phyloP scores from a whole-genome alignment of 768 basidiomycete genomes.

The Suillus lakei region DNA sequence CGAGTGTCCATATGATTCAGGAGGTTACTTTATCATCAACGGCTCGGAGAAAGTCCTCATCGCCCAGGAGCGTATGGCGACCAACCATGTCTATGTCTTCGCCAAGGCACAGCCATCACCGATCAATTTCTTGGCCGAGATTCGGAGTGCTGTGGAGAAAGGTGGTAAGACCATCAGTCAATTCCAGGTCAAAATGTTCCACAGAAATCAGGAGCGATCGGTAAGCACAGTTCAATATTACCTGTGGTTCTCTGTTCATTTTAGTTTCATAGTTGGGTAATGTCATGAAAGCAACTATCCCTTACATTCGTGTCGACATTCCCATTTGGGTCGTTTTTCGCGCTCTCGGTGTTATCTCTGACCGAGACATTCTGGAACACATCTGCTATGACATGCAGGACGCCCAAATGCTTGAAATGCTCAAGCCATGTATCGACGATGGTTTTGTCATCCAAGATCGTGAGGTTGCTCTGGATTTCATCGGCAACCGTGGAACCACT shows the following conservation, averaged over 20 bases:
- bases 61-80: constrained; percentile 99
- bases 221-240: constrained; percentile 49
- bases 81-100: constrained; percentile 99
- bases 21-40: constrained; percentile 99
- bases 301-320: constrained; percentile 98
- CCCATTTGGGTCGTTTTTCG: constrained; percentile 99
- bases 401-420: constrained; percentile 94
- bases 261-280: constrained; percentile 66
- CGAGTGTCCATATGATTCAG: constrained; percentile 98
- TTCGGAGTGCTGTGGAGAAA: constrained; percentile 96
- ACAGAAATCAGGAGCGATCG: constrained; percentile 85
- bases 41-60: constrained; percentile 99
- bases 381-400: constrained; percentile 99
- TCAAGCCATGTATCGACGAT: constrained; percentile 98
- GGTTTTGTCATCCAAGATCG: constrained; percentile 98
- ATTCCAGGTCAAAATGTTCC: constrained; percentile 98
- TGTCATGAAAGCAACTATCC: constrained; percentile 96
- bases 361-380: constrained; percentile 96
- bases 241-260: constrained; percentile 15
- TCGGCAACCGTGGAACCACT: constrained; percentile 96
- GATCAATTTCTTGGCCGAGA: constrained; percentile 94
- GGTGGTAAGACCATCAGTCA: constrained; percentile 98
- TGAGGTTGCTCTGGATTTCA: constrained; percentile 96
- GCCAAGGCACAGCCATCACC: constrained; percentile 97
- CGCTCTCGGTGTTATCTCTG: constrained; percentile 95